phyloP scores from a whole-genome alignment of 2,329 filamentous ascomycete genomes.

The Pseudogymnoascus sp. region DNA sequence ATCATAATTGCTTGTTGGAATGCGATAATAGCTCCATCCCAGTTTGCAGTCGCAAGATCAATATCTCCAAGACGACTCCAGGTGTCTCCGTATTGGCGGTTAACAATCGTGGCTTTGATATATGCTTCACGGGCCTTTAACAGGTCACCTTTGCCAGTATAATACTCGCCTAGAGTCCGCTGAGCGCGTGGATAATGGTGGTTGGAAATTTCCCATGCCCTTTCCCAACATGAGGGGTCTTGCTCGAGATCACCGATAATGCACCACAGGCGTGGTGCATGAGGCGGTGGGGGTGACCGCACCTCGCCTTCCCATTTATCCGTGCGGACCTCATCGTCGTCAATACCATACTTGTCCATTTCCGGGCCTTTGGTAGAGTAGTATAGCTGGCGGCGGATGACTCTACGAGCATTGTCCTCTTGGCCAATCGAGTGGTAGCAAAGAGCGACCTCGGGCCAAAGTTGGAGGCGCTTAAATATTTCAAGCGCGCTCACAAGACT shows the following conservation, averaged over 20 bases:
- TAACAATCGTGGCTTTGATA: constrained; percentile 66
- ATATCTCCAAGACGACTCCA: constrained; percentile 93
- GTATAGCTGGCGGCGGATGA: constrained; percentile 75
- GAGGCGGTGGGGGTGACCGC: constrained; percentile 62
- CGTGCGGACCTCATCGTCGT: constrained; percentile 46
- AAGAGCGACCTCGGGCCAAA: constrained; percentile 92
- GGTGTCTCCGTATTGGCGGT: constrained; percentile 71
- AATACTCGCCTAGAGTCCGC: constrained; percentile 73
- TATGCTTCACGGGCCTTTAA: constrained; percentile 70
- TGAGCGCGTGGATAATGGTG: constrained; percentile 80
- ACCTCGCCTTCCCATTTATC: constrained; percentile 59
- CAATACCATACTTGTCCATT: constrained; percentile 34
- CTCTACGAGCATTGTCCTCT: constrained; percentile 72
- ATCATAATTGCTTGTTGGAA: constrained; percentile 77
- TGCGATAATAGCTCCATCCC: constrained; percentile 71
- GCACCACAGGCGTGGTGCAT: constrained; percentile 83
- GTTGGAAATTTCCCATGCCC: constrained; percentile 80
- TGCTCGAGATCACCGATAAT: constrained; percentile 86
- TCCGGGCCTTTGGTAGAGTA: constrained; percentile 45
- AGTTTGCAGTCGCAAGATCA: constrained; percentile 68
- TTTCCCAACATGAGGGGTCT: constrained; percentile 67
- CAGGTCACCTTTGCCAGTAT: constrained; percentile 60
- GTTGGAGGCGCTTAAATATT: constrained; percentile 85
- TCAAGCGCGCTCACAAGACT: constrained; percentile 85
- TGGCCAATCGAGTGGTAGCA: constrained; percentile 52